Conservation (phyloP, 495 filamentous ascomycete species). For the Copromyces sp. region DNA sequence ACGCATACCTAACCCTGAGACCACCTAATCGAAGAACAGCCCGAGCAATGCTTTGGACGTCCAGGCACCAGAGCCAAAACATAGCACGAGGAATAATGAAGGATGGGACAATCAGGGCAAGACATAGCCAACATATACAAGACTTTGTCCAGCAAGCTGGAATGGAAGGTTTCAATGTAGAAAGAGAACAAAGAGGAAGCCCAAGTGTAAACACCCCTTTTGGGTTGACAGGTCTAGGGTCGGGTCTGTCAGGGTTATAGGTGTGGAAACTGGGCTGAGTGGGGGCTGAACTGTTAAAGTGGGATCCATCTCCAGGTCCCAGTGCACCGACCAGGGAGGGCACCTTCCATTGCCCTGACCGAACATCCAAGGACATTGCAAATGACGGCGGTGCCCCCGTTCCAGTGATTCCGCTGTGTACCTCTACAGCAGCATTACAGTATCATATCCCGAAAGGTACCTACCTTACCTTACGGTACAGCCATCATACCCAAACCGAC, state of each 20-base stretch:
- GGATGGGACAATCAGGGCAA: neutral
- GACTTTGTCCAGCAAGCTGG: neutral
- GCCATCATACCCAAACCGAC: neutral
- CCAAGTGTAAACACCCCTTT: neutral
- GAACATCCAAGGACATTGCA: neutral
- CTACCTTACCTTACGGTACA: neutral
- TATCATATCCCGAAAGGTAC: neutral
- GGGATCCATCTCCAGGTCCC: neutral
- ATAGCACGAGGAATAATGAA: neutral
- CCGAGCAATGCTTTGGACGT: neutral
- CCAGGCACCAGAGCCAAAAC: neutral
- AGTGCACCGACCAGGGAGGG: neutral
- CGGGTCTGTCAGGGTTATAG: neutral
- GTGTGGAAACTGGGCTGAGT: neutral
- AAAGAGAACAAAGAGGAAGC: neutral
- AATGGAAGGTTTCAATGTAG: neutral
- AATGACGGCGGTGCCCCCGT: neutral
- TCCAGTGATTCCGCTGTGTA: neutral
- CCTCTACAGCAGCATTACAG: neutral
- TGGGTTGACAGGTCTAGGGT: neutral
- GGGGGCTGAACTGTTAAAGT: neutral
- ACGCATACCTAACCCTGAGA: neutral
- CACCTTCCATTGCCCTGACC: neutral
- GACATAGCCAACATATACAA: neutral
- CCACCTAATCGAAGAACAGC: neutral